phyloP scores from a whole-genome alignment of 2,329 filamentous ascomycete species.

The Stagonosporopsis chrysanthemi region DNA sequence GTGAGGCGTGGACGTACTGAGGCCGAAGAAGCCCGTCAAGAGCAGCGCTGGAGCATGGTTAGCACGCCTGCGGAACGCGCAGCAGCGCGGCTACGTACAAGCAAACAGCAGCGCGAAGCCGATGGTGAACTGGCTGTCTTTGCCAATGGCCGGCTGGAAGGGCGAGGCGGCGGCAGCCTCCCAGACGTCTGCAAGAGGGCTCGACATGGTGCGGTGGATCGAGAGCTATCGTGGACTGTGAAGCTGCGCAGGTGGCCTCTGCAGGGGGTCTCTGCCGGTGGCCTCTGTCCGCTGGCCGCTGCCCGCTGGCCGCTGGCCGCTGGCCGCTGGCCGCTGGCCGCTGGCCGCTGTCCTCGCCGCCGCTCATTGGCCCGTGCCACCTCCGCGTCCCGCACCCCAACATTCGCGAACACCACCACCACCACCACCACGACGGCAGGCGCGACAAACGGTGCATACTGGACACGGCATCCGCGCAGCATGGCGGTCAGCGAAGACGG shows the following conservation, averaged over 20 bases:
- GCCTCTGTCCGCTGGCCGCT: no score
- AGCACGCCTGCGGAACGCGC: constrained; percentile 22
- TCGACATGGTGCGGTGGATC: constrained; percentile 47
- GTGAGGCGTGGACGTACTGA: constrained; percentile 67
- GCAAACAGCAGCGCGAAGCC: constrained; percentile 77
- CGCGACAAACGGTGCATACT: constrained; percentile 11
- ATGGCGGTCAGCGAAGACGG: constrained; percentile 51
- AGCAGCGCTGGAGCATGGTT: constrained; percentile 61
- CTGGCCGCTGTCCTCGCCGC: constrained; percentile 33
- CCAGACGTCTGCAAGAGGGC: constrained; percentile 81
- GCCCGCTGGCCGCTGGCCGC: no score
- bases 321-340: no score
- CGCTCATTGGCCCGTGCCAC: constrained; percentile 26
- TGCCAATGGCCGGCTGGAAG: constrained; percentile 80
- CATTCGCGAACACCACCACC: constrained; percentile 13
- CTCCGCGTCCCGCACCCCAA: constrained; percentile 27
- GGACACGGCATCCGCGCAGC: constrained; percentile 14
- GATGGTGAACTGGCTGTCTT: constrained; percentile 83
- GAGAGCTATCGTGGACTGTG: constrained; percentile 7
- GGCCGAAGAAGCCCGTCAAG: constrained; percentile 79
- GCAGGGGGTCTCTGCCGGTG: not conserved
- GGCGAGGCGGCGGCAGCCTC: constrained; percentile 88
- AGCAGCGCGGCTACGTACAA: constrained; percentile 54
- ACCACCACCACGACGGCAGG: constrained; percentile 7
- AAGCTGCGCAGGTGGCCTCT: constrained; percentile 41